Conservation (phyloP, 306 rosid species). For the Cotoneaster glaucophyllus region DNA sequence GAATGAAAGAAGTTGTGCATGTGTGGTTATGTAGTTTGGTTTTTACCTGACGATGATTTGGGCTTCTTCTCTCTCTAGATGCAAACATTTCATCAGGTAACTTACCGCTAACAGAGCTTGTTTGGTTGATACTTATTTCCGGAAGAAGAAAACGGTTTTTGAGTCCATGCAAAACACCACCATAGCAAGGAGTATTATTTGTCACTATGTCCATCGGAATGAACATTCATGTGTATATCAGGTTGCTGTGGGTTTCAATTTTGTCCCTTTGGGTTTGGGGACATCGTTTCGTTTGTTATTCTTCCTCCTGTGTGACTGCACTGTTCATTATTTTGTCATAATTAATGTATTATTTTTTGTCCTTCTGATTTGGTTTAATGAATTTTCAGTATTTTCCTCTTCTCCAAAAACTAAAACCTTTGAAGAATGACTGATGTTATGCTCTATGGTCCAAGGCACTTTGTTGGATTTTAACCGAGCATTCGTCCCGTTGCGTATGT, state of each 20-base stretch:
- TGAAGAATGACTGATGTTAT: background rate
- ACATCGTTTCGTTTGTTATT: slow-evolving; percentile 41
- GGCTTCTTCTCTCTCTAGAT: slow-evolving; percentile 12
- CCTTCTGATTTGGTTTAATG: background rate
- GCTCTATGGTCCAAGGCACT: background rate
- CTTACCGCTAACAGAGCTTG: slow-evolving; percentile 27
- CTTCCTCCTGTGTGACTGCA: slow-evolving; percentile 47
- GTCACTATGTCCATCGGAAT: slow-evolving; percentile 23
- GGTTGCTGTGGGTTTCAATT: slow-evolving; percentile 65
- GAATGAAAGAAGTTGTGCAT: slow-evolving; percentile 69
- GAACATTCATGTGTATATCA: slow-evolving; percentile 42
- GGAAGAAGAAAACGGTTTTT: slow-evolving; percentile 30
- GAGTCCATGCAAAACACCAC: slow-evolving; percentile 19
- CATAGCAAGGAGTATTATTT: slow-evolving; percentile 15
- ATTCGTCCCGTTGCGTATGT: background rate
- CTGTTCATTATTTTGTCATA: slow-evolving; percentile 43
- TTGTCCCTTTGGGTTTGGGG: slow-evolving; percentile 37
- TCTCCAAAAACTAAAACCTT: background rate
- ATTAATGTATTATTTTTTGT: slow-evolving; percentile 22
- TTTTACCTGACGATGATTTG: slow-evolving; percentile 27
- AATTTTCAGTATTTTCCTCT: slow-evolving; percentile 15
- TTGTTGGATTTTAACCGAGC: background rate
- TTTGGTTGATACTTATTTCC: slow-evolving; percentile 21
- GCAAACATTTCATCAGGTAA: slow-evolving; percentile 17
- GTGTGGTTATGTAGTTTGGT: slow-evolving; percentile 69